Evolutionary conservation across 306 rosid genomes (phyloP).

Genomic region (Vigna mungo): DNA sequence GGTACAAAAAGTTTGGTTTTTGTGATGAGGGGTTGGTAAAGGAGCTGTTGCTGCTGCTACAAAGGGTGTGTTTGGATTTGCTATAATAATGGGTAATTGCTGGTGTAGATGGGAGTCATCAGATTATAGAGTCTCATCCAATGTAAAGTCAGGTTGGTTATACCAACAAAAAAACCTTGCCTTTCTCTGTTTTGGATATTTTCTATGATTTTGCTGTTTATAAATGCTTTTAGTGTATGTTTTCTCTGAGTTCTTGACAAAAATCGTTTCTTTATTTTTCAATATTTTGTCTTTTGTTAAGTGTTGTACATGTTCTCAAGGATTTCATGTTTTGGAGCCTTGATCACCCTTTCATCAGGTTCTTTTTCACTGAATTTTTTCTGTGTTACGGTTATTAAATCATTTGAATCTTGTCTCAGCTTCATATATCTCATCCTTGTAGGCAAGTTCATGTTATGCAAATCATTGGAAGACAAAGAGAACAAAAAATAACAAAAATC

Average conservation of each 20-base stretch:
- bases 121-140: constrained; percentile 82
- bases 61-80: constrained; percentile 45
- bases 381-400: background rate
- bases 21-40: constrained; percentile 58
- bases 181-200: constrained; percentile 28
- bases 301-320: constrained; percentile 12
- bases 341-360: background rate
- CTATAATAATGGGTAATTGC: constrained; percentile 83
- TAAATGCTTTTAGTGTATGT: constrained; percentile 11
- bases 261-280: background rate
- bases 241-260: background rate
- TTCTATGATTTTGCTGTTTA: background rate
- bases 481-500: constrained; percentile 3
- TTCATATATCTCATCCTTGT: background rate
- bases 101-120: constrained; percentile 70
- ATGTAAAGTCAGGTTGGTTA: constrained; percentile 88
- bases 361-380: constrained; percentile 4
- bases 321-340: background rate
- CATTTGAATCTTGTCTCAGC: background rate
- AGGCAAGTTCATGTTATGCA: constrained; percentile 16
- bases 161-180: background rate
- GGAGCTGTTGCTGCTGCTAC: constrained; percentile 34
- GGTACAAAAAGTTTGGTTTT: constrained; percentile 4
- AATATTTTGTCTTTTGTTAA: constrained; percentile 12
- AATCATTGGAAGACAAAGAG: constrained; percentile 33